Evolutionary conservation across 306 rosid species (phyloP).

Genomic region (Dalbergia oliveri): DNA sequence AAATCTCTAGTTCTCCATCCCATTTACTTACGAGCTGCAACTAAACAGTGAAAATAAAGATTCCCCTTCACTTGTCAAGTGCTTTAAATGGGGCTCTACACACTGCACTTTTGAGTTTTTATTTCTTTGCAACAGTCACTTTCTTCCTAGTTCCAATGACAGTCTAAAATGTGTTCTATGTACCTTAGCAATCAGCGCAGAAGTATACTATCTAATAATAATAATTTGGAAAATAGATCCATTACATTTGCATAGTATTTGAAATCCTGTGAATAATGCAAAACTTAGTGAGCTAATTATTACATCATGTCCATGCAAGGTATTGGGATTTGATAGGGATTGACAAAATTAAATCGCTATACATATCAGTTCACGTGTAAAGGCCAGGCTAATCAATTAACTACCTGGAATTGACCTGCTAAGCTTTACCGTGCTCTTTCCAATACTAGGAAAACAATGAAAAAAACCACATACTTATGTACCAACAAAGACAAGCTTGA

Average conservation of each 20-base stretch:
- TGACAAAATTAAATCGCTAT: constrained; percentile 48
- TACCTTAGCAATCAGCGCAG: constrained; percentile 34
- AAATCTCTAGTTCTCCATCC: constrained; percentile 53
- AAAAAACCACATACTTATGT: not conserved
- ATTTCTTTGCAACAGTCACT: constrained; percentile 71
- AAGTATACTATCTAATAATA: too few relatives aligned
- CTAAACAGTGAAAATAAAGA: constrained; percentile 71
- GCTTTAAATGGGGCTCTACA: constrained; percentile 60
- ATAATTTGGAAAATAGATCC: constrained; percentile 20
- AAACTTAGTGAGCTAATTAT: constrained; percentile 59
- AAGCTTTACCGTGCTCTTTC: constrained; percentile 44
- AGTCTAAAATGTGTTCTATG: constrained; percentile 53
- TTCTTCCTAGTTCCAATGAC: constrained; percentile 69
- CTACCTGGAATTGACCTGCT: constrained; percentile 58
- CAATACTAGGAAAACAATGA: constrained; percentile 23
- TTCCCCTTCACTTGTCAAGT: constrained; percentile 67
- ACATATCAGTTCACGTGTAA: constrained; percentile 61
- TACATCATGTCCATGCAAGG: constrained; percentile 64
- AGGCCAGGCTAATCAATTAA: constrained; percentile 49
- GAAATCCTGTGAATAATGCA: constrained; percentile 20
- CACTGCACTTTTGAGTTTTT: constrained; percentile 56
- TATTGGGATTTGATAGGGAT: constrained; percentile 61
- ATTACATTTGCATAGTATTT: not conserved
- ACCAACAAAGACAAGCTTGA: constrained; percentile 20
- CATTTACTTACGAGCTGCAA: constrained; percentile 52